phyloP scores from a whole-genome alignment of 208 protist genomes.

The Plasmodiophora brassicae region DNA sequence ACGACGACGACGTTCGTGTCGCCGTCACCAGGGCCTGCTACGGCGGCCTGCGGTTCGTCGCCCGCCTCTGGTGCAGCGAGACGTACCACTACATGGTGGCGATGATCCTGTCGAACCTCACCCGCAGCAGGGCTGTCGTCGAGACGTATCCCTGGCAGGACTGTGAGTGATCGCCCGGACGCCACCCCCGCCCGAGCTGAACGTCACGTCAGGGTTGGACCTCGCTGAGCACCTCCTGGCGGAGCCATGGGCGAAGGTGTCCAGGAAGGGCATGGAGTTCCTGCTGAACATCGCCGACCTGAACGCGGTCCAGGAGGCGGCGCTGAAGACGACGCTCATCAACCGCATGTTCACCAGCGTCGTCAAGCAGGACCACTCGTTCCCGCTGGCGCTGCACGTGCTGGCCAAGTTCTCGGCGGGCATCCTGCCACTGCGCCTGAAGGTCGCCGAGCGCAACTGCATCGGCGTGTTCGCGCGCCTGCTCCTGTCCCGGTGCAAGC shows the following conservation, averaged over 20 bases:
- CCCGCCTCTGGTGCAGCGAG: neutral
- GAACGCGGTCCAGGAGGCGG: neutral
- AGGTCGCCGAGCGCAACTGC: neutral
- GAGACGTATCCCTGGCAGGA: too few species aligned
- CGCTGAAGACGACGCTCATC: neutral
- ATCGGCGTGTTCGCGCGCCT: neutral
- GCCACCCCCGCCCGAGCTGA: too few species aligned
- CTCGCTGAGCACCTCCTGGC: neutral
- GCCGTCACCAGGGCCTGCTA: neutral
- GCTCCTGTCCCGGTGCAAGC: neutral
- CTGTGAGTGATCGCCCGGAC: too few species aligned
- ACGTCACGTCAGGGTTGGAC: neutral
- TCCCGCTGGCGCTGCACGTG: conserved; percentile 2
- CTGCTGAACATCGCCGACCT: conserved; percentile 22
- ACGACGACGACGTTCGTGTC: neutral
- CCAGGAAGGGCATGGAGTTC: conserved; percentile 26
- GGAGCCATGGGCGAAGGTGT: neutral
- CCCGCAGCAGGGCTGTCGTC: neutral
- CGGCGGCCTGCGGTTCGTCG: neutral
- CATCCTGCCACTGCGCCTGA: neutral
- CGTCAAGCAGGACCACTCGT: conserved; percentile 25
- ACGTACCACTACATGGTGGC: conserved; percentile 8
- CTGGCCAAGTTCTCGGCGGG: neutral
- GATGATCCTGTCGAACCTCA: neutral
- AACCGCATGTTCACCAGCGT: conserved; percentile 1